Conservation (phyloP, 345 rosid genomes). For the Lepidium didymum region DNA sequence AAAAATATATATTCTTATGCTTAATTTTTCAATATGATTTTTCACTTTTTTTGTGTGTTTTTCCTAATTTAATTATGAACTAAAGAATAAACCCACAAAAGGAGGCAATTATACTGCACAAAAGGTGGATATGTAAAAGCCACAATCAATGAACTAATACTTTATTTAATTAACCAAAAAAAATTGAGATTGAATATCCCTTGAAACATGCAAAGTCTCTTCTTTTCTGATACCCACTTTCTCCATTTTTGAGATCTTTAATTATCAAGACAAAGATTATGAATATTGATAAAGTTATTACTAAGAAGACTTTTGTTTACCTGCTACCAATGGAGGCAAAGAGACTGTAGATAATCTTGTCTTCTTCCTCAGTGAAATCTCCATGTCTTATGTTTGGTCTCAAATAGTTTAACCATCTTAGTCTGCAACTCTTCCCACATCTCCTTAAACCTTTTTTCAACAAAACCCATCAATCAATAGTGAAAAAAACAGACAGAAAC, state of each 20-base stretch:
- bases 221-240: conserved; percentile 9
- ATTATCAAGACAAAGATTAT: not conserved
- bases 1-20: not conserved
- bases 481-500: not conserved
- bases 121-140: conserved; percentile 23
- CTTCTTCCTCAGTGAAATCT: conserved; percentile 79
- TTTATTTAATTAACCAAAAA: not conserved
- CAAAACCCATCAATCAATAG: not conserved
- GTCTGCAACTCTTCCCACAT: conserved; percentile 91
- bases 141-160: not conserved
- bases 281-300: not conserved
- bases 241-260: not conserved
- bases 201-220: conserved; percentile 21
- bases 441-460: conserved; percentile 51
- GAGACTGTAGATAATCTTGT: conserved; percentile 59
- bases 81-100: conserved; percentile 23
- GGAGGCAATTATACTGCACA: conserved; percentile 27
- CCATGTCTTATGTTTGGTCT: conserved; percentile 92
- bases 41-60: not conserved
- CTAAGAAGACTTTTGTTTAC: conserved; percentile 20
- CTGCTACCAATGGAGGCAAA: conserved; percentile 86
- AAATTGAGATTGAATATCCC: conserved; percentile 17
- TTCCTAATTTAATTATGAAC: conserved; percentile 13
- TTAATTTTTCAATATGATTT: not conserved
- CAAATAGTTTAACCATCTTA: conserved; percentile 89